Evolutionary conservation across 352 stramenopile species (phyloP), one percentile per base, ranked within the genome.

Genomic region (Saprolegnia diclina): DNA sequence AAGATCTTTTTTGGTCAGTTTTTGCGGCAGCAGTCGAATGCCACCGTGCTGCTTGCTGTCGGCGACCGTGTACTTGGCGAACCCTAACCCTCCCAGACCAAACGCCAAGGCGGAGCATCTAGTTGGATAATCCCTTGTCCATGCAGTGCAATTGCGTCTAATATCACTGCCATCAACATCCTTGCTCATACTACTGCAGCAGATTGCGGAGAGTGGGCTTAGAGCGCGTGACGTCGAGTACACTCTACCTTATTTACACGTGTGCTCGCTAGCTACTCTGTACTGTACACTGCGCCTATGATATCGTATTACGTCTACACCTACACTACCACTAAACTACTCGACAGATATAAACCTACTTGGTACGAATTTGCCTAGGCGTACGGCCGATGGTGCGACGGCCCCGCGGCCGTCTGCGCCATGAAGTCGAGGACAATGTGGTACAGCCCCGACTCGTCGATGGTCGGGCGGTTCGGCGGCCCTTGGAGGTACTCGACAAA

Each of bases 1-100:
- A 81, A 77, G 64, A 92, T 95, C 61, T 85, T 91, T 73, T 95
- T 96, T 65, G 85, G 87, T 14, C 85, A 94, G 64, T 94, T 91
- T 52, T 22, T 50, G 22, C 19, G 24, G 0, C 40, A 32, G n/a
- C 22, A 29, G 11, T 19, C 35, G 37, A 19, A 32, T 0, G 56
- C 16, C 6, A 7, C 42, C 2, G 19, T 5, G 22, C 4, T 38
- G 6, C 21, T 65, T 13, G 7, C 14, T 37, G 56, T 65, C 19
- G 56, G 56, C 18, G 56, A 65, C 56, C 18, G 2, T 4, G 37
- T 65, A 10, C 10, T 48, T 48, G 42, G 42, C 42, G 18, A 48
- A 16, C 14, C 14, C 7, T 45, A 14, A 45, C n/a, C n/a, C n/a
- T n/a, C n/a, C n/a, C n/a, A n/a, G n/a, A n/a, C n/a, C n/a, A n/a